phyloP scores from a whole-genome alignment of 2,329 filamentous ascomycete species.

The Cercospora citrullina region DNA sequence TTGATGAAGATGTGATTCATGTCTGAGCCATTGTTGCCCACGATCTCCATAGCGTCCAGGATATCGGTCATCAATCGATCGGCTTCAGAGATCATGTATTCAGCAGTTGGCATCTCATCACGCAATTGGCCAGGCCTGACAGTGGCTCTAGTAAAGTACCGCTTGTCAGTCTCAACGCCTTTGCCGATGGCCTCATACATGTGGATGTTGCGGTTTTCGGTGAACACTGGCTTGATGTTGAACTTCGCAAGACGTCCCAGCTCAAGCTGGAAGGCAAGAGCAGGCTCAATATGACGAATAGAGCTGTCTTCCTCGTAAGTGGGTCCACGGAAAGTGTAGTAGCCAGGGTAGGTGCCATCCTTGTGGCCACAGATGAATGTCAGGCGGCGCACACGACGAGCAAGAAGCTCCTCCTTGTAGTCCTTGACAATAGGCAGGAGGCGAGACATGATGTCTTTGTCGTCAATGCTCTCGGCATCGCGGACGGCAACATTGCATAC shows the following conservation, averaged over 20 bases:
- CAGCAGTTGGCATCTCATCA: constrained; percentile 96
- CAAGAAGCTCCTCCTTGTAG: constrained; percentile 78
- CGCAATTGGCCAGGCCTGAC: constrained; percentile 91
- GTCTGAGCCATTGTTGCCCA: constrained; percentile 98
- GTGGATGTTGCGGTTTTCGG: constrained; percentile 98
- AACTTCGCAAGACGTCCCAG: constrained; percentile 92
- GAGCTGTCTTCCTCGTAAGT: constrained; percentile 86
- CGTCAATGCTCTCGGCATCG: constrained; percentile 80
- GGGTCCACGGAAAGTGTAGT: constrained; percentile 97
- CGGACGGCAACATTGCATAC: constrained; percentile 91
- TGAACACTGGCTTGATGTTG: constrained; percentile 97
- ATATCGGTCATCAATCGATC: constrained; percentile 97
- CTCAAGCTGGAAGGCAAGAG: constrained; percentile 97
- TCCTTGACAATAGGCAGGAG: constrained; percentile 75
- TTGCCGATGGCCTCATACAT: constrained; percentile 97
- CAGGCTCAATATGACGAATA: constrained; percentile 95
- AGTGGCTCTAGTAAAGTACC: constrained; percentile 96
- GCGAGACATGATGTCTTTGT: constrained; percentile 75
- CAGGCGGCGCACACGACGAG: constrained; percentile 79
- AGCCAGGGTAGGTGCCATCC: constrained; percentile 91
- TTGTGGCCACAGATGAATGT: constrained; percentile 96
- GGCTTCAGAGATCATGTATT: constrained; percentile 96
- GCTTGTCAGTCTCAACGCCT: constrained; percentile 91
- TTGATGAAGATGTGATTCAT: constrained; percentile 99
- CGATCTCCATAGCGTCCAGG: constrained; percentile 94